A percentile compares a stretch with the other conserved stretches of the same genome.
Conservation (phyloP, 805 yeast genomes). For the Priceomyces carsonii region DNA sequence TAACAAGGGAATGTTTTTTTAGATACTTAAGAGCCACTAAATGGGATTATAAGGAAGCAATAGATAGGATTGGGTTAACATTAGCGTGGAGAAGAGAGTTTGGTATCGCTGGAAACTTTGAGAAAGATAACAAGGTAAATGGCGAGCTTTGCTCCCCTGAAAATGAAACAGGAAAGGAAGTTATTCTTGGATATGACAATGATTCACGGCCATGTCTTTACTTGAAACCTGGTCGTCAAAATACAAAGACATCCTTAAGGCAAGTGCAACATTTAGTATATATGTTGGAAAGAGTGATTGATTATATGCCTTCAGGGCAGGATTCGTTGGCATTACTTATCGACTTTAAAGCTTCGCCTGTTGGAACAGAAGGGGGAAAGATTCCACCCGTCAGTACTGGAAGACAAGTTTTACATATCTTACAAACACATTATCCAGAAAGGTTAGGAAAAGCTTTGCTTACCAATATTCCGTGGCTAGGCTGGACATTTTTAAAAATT, state of each 20-base stretch:
- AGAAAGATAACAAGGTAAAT: slow-evolving; percentile 51
- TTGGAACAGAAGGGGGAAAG: slow-evolving; percentile 57
- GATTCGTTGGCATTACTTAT: slow-evolving; percentile 89
- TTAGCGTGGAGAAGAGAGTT: slow-evolving; percentile 93
- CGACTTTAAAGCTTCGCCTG: slow-evolving; percentile 84
- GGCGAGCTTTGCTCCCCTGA: slow-evolving; percentile 61
- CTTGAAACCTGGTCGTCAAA: slow-evolving; percentile 92
- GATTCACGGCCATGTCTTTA: slow-evolving; percentile 90
- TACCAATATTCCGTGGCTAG: slow-evolving; percentile 92
- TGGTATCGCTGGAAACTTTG: slow-evolving; percentile 52
- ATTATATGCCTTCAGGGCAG: slow-evolving; percentile 95
- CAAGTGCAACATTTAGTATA: slow-evolving; percentile 96
- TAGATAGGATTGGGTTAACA: slow-evolving; percentile 71
- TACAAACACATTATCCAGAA: slow-evolving; percentile 98
- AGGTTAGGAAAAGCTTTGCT: slow-evolving; percentile 90
- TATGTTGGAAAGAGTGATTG: slow-evolving; percentile 89
- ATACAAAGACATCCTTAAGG: slow-evolving; percentile 83
- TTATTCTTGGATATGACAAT: slow-evolving; percentile 87
- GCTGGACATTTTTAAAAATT: slow-evolving; percentile 87
- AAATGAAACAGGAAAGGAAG: slow-evolving; percentile 90
- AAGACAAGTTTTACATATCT: slow-evolving; percentile 85
- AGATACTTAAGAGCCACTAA: slow-evolving; percentile 93
- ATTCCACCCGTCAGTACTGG: slow-evolving; percentile 90
- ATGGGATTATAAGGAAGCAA: slow-evolving; percentile 76
- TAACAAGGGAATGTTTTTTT: slow-evolving; percentile 86